Evolutionary conservation across 139 green algal species (phyloP), one percentile per base, ranked within the genome.

Genomic region (Chlamydomonas incerta): DNA sequence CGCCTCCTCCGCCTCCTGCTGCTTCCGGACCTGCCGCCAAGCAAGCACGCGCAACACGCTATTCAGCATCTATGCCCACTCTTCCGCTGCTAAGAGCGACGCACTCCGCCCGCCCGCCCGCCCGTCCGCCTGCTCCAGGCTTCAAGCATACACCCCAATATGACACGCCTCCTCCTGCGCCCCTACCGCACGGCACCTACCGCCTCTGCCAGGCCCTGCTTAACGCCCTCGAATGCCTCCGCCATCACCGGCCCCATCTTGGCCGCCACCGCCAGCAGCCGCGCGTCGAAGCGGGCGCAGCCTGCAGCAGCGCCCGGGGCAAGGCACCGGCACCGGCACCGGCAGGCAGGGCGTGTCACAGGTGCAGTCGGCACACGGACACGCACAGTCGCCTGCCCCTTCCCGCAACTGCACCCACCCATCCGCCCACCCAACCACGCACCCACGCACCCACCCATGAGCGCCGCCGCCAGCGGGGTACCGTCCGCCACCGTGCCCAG

Each of bases 221-320:
- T 84, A 6, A 84, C 77, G 29, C 31, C 77, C 77, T 84, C 26
- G n/a, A 82, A 74, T 46, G 46, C 65, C 57, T 88, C 86, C 15
- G 87, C 72, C 46, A 92, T 88, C 67, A 90, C 73, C 35, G 86
- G 89, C 10, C 65, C 73, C 71, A 93, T 86, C 74, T 88, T 88
- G 52, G 87, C 57, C 9, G 88, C 89, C 23, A 93, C 91, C 6
- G 88, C 88, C 86, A 94, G 75, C 87, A 94, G 75, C 11, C 91
- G 86, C 76, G 80, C 72, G 79, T 94, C 91, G 47, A 80, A 92
- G 57, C 62, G 75, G 14, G 34, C 24, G 50, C 87, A 87, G 24
- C 80, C 41, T 50, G 41, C 41, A 50, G 41, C 5, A 50, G 41
- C 5, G 41, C 41, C 5, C 8, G 41, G 8, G 41, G 41, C 41